Conservation (phyloP, 805 yeast species). For the Vanderwaltozyma polyspora region DNA sequence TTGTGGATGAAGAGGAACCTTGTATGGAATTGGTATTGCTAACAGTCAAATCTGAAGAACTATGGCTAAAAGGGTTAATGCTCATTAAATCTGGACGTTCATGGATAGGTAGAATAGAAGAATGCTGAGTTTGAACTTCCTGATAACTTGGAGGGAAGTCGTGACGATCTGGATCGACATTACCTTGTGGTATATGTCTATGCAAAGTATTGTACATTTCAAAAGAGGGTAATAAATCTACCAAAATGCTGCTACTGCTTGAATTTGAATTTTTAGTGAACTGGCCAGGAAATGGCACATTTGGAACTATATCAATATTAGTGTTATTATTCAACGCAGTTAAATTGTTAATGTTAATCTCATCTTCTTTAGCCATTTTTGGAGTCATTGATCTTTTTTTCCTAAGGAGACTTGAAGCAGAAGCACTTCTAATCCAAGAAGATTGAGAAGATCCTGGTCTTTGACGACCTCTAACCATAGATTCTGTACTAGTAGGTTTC, state of each 20-base stretch:
- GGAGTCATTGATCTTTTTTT: not conserved
- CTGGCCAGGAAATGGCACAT: not conserved
- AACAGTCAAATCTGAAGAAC: not conserved
- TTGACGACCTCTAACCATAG: constrained; percentile 1
- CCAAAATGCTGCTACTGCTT: constrained; percentile 17
- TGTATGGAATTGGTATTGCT: constrained; percentile 2
- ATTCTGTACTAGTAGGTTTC: constrained; percentile 1
- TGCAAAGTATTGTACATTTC: constrained; percentile 49
- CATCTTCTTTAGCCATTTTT: not conserved
- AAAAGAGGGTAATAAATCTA: constrained; percentile 57
- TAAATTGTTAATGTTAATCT: not conserved
- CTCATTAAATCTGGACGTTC: constrained; percentile 5
- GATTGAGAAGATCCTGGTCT: constrained; percentile 2
- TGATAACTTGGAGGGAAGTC: constrained; percentile 29
- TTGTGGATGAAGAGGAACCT: not conserved
- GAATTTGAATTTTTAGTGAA: constrained; percentile 5
- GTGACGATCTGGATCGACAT: constrained; percentile 20
- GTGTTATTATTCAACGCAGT: not conserved
- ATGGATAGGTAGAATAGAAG: constrained; percentile 6
- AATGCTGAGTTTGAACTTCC: constrained; percentile 12
- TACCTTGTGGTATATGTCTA: constrained; percentile 33
- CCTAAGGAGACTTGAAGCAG: constrained; percentile 12
- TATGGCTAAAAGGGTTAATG: not conserved
- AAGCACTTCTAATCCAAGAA: constrained; percentile 17
- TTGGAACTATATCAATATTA: not conserved